phyloP scores from a whole-genome alignment of 192 early-diverging fungal genomes.

The Coemansia sp. region DNA sequence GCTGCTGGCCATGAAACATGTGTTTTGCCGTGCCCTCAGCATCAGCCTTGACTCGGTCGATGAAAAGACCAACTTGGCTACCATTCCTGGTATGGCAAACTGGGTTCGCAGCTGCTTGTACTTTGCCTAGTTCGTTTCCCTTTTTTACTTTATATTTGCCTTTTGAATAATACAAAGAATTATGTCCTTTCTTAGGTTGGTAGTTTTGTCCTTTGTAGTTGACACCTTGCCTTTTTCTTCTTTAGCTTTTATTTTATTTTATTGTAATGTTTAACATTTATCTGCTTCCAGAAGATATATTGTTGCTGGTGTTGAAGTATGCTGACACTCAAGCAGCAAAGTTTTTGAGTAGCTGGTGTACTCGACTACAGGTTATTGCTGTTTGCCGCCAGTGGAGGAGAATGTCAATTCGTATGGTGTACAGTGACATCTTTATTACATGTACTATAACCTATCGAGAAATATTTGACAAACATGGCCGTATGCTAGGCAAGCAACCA shows the following conservation, averaged over 20 bases:
- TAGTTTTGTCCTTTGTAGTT: no score
- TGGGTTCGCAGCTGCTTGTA: conserved; percentile 42
- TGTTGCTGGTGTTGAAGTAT: background rate
- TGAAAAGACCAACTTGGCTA: conserved; percentile 39
- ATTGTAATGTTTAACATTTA: background rate
- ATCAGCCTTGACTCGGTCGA: conserved; percentile 39
- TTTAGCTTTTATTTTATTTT: background rate
- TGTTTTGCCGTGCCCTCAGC: conserved; percentile 48
- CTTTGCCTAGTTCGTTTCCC: background rate
- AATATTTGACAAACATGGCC: background rate
- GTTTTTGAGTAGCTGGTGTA: background rate
- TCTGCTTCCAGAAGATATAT: background rate
- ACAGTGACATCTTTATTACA: background rate
- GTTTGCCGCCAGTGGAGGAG: background rate
- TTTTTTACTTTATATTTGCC: background rate
- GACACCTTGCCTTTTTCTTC: background rate
- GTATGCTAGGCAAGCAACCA: background rate
- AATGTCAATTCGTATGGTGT: background rate
- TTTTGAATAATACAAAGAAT: background rate
- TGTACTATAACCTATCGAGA: background rate
- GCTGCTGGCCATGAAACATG: conserved; percentile 49
- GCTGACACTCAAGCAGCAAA: background rate
- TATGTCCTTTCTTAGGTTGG: no score
- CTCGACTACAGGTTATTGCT: background rate
- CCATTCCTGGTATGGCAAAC: conserved; percentile 34